Evolutionary conservation across 768 basidiomycete genomes (phyloP).

Genomic region (Kwoniella dendrophila): DNA sequence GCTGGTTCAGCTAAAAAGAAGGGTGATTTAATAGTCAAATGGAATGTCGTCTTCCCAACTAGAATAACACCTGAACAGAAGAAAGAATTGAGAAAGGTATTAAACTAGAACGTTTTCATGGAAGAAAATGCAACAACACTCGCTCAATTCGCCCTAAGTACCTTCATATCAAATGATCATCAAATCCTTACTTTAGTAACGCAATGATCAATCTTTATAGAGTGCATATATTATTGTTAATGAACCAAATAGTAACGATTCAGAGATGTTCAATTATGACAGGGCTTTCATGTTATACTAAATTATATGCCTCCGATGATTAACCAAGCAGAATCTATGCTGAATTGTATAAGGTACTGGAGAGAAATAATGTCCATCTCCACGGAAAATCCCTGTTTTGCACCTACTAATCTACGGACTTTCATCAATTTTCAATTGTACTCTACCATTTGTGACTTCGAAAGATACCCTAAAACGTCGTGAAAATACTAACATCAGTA

Average conservation of each 20-base stretch:
- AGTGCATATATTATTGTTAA: not conserved
- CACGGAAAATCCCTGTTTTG: not conserved
- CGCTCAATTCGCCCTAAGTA: not conserved
- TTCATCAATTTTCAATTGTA: constrained; percentile 39
- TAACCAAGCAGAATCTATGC: not conserved
- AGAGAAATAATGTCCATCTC: not conserved
- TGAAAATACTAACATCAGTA: not conserved
- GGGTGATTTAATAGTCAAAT: constrained; percentile 80
- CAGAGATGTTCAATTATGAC: too few relatives aligned
- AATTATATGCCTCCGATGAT: not conserved
- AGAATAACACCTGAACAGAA: constrained; percentile 74
- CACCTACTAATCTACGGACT: constrained; percentile 2
- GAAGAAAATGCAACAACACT: not conserved
- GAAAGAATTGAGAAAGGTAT: constrained; percentile 72
- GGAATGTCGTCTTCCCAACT: constrained; percentile 80
- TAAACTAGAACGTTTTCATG: constrained; percentile 29
- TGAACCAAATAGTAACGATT: too few relatives aligned
- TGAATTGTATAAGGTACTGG: too few relatives aligned
- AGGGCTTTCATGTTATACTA: not conserved
- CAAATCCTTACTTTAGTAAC: not conserved
- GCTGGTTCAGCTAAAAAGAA: constrained; percentile 69
- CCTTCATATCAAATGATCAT: not conserved
- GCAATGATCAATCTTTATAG: constrained; percentile 1
- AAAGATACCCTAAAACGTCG: constrained; percentile 38
- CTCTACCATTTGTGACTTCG: constrained; percentile 24